Base-by-base conservation (phyloP, 805 yeast genomes). In the Lachancea kluyveri region DNA sequence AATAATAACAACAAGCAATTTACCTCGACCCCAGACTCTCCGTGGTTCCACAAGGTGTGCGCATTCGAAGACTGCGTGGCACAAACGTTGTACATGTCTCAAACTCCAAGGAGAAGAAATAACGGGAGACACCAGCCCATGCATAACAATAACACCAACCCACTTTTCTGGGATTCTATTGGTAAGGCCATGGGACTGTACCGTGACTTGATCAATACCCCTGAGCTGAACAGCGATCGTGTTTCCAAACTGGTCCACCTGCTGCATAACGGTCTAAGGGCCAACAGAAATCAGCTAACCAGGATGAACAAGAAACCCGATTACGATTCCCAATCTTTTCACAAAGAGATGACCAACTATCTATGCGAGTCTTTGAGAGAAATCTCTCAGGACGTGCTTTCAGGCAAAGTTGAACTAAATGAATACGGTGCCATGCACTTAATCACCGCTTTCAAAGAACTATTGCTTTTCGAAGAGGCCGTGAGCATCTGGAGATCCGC, bases 401-500 rank as follows among this genome's bases (percentile, higher is more conserved):
- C 64, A 17, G 63, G 64, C 5, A 54, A 62, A 11, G 61, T 69
- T n/a, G 44, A 42, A 12, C 48, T 74, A 25, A 70, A 69, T 31
- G 68, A 72, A 28, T 68, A 66, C 35, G 79, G 79, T 39, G 70
- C 76, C 17, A 69, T 74, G 57, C 77, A 72, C 46, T 47, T 74
- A 28, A 67, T 73, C 39, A 71, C 76, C 16, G 72, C 77, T 8
- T 70, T 72, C 47, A 72, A 73, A 48, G 85, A 79, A 50, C 66
- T 75, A 40, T 68, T 72, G 28, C 64, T 77, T 37, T 67, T 71
- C 27, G 66, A 71, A 32, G 87, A 81, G 54, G 78, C 83, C 31
- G 70, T 80, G 27, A 66, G 70, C 38, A 67, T 79, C 38, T 82
- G 92, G 92, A 81, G 78, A 45, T 57, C 68, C 12, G 73, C 44